These are phyloP conservation scores for Colletotrichum siamense DNA, from an alignment of 2,329 filamentous ascomycete genomes.

Conservation along the genomic window DNA sequence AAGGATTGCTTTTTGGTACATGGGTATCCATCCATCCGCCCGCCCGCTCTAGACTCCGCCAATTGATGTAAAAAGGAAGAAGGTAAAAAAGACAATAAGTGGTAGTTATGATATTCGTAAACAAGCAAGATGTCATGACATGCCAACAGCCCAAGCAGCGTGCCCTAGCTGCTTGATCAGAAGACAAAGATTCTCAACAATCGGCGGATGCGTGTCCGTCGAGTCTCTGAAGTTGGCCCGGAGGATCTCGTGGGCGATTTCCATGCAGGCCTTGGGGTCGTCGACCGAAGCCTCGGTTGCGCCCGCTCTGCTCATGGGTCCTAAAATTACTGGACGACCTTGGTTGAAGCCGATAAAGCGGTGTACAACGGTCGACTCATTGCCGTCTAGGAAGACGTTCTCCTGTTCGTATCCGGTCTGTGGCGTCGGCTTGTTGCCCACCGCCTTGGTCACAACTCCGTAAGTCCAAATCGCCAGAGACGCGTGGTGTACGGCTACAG, in stretches of 20 bases:
- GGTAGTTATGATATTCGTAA: not conserved
- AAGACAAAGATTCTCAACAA: constrained; percentile 72
- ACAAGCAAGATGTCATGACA: constrained; percentile 23
- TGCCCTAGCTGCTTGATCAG: constrained; percentile 66
- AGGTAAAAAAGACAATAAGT: not conserved
- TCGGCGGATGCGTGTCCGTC: constrained; percentile 55
- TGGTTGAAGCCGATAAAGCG: constrained; percentile 63
- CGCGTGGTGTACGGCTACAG: constrained; percentile 73
- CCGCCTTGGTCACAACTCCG: constrained; percentile 59
- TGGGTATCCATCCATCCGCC: constrained; percentile 2
- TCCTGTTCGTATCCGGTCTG: constrained; percentile 39
- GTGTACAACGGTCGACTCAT: constrained; percentile 56
- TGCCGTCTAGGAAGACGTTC: constrained; percentile 60
- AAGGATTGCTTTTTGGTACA: constrained; percentile 12
- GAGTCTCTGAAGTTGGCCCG: constrained; percentile 53
- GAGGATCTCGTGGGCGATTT: constrained; percentile 62
- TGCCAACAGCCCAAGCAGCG: constrained; percentile 47
- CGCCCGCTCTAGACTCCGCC: constrained; percentile 2
- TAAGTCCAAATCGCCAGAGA: constrained; percentile 73
- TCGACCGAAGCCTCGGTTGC: constrained; percentile 49
- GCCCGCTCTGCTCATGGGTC: constrained; percentile 31
- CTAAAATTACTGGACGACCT: constrained; percentile 56
- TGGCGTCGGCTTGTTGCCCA: constrained; percentile 30
- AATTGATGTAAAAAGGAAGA: not conserved
- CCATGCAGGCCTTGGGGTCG: constrained; percentile 65